Evolutionary conservation across 148 eudicot species (phyloP).

Genomic region (Cornus suecica): DNA sequence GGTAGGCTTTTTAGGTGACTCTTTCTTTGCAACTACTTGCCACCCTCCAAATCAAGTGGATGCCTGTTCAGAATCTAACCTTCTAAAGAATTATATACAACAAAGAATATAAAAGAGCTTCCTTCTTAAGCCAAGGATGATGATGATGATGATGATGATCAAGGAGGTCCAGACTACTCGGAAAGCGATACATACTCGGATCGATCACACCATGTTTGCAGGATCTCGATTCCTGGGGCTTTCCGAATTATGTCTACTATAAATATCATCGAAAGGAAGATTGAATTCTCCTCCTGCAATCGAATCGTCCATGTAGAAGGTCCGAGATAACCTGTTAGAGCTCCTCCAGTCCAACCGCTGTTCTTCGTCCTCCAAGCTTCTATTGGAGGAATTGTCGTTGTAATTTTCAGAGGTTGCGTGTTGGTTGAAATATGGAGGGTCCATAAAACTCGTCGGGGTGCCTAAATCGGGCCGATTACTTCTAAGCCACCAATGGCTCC

Average conservation of each 20-base stretch:
- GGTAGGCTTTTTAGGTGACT: neutral
- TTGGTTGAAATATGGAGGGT: constrained; percentile 55
- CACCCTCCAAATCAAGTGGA: constrained; percentile 8
- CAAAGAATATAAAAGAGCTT: constrained; percentile 44
- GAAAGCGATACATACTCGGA: constrained; percentile 16
- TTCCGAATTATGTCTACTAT: constrained; percentile 33
- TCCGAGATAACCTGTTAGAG: constrained; percentile 37
- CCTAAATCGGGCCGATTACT: constrained; percentile 15
- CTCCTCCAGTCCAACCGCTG: constrained; percentile 42
- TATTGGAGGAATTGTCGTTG: constrained; percentile 26
- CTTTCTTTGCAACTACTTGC: neutral
- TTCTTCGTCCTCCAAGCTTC: constrained; percentile 37
- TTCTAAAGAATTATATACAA: constrained; percentile 47
- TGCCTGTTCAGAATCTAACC: constrained; percentile 17
- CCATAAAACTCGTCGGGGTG: constrained; percentile 42
- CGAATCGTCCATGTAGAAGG: constrained; percentile 42
- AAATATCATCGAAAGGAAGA: constrained; percentile 79
- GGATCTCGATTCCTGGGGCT: constrained; percentile 28
- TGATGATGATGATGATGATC: too few relatives aligned
- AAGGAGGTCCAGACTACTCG: neutral
- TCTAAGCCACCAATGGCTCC: constrained; percentile 55
- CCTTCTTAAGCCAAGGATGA: neutral
- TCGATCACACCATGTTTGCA: constrained; percentile 23
- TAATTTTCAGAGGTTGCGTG: constrained; percentile 12
- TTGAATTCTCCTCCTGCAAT: constrained; percentile 44